Conservation (phyloP, 148 eudicot genomes). For the Amaranthus hypochondriacus region DNA sequence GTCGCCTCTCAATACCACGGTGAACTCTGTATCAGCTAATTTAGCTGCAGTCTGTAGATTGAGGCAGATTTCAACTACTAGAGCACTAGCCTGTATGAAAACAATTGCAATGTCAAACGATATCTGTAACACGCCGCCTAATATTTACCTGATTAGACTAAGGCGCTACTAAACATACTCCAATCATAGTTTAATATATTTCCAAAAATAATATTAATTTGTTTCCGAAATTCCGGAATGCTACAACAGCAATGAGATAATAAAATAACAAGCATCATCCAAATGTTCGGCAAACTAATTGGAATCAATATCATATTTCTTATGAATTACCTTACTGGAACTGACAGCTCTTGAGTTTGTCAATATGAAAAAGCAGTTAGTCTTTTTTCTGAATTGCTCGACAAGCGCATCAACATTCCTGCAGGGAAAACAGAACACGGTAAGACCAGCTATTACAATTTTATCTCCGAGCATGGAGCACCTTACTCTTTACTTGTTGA, state of each 20-base stretch:
- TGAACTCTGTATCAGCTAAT: slow-evolving; percentile 56
- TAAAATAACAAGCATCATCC: not conserved
- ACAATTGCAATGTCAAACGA: slow-evolving; percentile 15
- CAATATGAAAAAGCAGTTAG: slow-evolving; percentile 92
- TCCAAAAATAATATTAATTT: too few species aligned
- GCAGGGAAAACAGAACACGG: slow-evolving; percentile 21
- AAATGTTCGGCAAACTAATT: not conserved
- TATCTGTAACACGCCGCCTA: not conserved
- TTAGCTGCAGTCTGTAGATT: slow-evolving; percentile 70
- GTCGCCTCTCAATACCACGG: slow-evolving; percentile 94
- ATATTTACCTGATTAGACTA: too few species aligned
- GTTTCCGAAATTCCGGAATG: too few species aligned
- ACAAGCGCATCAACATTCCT: slow-evolving; percentile 73
- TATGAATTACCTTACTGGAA: slow-evolving; percentile 63
- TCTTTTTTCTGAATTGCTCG: slow-evolving; percentile 61
- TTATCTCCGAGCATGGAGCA: not conserved
- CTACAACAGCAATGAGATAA: not conserved
- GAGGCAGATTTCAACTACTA: slow-evolving; percentile 71
- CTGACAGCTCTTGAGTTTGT: slow-evolving; percentile 86
- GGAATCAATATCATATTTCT: not conserved
- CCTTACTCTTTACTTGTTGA: not conserved
- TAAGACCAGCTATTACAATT: not conserved
- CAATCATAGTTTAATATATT: too few species aligned
- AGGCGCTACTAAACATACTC: too few species aligned
- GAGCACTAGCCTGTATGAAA: slow-evolving; percentile 65